These are phyloP conservation scores for Candida pseudofarinosa DNA, from an alignment of 805 yeast species.

Conservation along the genomic window DNA sequence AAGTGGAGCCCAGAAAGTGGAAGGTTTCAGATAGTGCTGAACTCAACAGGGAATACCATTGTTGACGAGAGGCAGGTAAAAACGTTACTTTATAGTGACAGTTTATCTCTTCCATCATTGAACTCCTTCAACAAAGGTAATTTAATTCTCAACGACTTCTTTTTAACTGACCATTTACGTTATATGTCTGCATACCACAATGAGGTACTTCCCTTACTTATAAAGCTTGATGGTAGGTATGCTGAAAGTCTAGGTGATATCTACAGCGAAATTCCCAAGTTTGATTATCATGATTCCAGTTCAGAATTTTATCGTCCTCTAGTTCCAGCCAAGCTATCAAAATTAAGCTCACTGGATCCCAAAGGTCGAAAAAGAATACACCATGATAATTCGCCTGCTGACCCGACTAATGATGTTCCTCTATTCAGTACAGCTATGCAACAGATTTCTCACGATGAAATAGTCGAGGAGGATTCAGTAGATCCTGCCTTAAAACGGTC, in stretches of 20 bases:
- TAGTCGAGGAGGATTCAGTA: constrained; percentile 19
- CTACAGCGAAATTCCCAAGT: constrained; percentile 28
- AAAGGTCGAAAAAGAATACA: constrained; percentile 12
- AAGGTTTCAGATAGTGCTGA: constrained; percentile 28
- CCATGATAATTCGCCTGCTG: constrained; percentile 1
- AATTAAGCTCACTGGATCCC: constrained; percentile 6
- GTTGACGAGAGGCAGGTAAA: constrained; percentile 30
- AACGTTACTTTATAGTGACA: constrained; percentile 26
- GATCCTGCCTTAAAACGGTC: constrained; percentile 27
- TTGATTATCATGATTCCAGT: constrained; percentile 26
- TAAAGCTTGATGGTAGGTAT: constrained; percentile 22
- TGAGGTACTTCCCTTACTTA: constrained; percentile 29
- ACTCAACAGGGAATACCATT: constrained; percentile 18
- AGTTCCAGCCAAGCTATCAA: constrained; percentile 15
- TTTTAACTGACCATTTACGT: constrained; percentile 28
- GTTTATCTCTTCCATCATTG: constrained; percentile 27
- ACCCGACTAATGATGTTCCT: constrained; percentile 6
- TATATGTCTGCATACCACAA: constrained; percentile 37
- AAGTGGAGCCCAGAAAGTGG: constrained; percentile 35
- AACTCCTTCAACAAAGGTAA: constrained; percentile 28
- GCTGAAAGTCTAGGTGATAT: constrained; percentile 27
- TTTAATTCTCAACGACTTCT: constrained; percentile 33
- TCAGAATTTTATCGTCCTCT: constrained; percentile 24
- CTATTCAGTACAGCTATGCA: constrained; percentile 6
- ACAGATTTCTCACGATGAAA: constrained; percentile 1